Conservation (phyloP, 2,329 filamentous ascomycete species). For the Pseudogymnoascus sp. region DNA sequence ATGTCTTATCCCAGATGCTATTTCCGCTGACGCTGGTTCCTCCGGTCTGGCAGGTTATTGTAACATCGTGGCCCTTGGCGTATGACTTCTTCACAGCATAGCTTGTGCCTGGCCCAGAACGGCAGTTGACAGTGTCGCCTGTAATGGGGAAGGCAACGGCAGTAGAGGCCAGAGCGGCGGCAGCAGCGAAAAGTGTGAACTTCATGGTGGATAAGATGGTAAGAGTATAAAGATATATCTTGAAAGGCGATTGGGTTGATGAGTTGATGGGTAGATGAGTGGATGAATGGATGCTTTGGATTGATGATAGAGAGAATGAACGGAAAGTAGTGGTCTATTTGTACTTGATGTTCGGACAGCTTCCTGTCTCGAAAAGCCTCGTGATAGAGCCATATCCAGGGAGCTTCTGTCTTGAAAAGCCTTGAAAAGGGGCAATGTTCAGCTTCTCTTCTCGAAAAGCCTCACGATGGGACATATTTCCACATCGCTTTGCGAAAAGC, state of each 20-base stretch:
- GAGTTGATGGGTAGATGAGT: not conserved
- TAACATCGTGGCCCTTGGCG: not conserved
- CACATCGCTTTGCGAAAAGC: not conserved
- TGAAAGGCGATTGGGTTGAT: not conserved
- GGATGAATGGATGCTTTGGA: not conserved
- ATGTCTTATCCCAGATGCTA: conserved; percentile 20
- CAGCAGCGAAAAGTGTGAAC: not conserved
- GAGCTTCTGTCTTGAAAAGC: not conserved
- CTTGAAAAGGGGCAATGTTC: not conserved
- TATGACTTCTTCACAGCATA: conserved; percentile 9
- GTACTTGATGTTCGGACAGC: not conserved
- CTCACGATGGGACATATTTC: not conserved
- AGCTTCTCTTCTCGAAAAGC: not conserved
- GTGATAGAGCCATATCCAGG: not conserved
- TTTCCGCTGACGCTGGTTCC: not conserved
- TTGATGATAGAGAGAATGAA: not conserved
- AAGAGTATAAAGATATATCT: not conserved
- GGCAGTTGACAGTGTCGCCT: not conserved
- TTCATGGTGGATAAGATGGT: not conserved
- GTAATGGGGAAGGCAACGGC: not conserved
- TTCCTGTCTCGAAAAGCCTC: not conserved
- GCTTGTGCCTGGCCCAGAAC: conserved; percentile 2
- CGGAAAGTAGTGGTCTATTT: not conserved
- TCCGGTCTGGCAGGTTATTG: not conserved
- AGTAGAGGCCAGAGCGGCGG: not conserved